Evolutionary conservation across 495 filamentous ascomycete species (phyloP).

Genomic region (Aspergillus sclerotiicarbonarius): DNA sequence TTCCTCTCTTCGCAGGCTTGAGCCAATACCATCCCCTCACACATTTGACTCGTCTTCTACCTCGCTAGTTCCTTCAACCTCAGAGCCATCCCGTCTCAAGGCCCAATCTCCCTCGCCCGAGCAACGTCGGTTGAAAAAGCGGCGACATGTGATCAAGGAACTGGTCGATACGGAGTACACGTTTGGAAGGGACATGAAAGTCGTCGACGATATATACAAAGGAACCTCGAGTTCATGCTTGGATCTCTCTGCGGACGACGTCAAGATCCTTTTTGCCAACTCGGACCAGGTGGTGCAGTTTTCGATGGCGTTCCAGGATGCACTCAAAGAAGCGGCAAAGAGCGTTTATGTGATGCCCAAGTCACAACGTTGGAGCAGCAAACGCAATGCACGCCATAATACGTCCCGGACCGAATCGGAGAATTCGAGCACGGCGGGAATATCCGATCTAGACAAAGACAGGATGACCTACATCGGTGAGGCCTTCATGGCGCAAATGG

Average conservation of each 20-base stretch:
- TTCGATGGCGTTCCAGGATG: conserved; percentile 70
- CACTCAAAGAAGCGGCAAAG: conserved; percentile 72
- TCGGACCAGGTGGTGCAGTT: conserved; percentile 83
- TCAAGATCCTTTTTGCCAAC: conserved; percentile 87
- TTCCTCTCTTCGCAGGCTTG: conserved; percentile 38
- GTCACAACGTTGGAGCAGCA: conserved; percentile 55
- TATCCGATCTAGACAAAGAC: conserved; percentile 68
- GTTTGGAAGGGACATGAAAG: conserved; percentile 90
- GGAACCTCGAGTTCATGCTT: conserved; percentile 83
- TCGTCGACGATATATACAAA: conserved; percentile 94
- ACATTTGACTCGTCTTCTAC: conserved; percentile 42
- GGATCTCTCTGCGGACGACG: conserved; percentile 75
- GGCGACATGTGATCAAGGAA: conserved; percentile 81
- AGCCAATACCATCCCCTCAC: conserved; percentile 34
- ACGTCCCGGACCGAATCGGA: conserved; percentile 33
- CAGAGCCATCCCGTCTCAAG: conserved; percentile 24
- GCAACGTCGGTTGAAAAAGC: conserved; percentile 58
- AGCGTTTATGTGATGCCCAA: conserved; percentile 68
- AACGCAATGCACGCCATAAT: conserved; percentile 46
- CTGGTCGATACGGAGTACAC: conserved; percentile 86
- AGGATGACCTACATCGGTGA: conserved; percentile 71
- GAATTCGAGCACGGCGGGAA: conserved; percentile 35
- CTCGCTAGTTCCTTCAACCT: conserved; percentile 35
- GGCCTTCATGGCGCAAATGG: conserved; percentile 71
- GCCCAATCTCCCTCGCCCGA: conserved; percentile 51